Base-by-base conservation (phyloP, 192 early-diverging fungal species). In the Gonapodya sp. region DNA sequence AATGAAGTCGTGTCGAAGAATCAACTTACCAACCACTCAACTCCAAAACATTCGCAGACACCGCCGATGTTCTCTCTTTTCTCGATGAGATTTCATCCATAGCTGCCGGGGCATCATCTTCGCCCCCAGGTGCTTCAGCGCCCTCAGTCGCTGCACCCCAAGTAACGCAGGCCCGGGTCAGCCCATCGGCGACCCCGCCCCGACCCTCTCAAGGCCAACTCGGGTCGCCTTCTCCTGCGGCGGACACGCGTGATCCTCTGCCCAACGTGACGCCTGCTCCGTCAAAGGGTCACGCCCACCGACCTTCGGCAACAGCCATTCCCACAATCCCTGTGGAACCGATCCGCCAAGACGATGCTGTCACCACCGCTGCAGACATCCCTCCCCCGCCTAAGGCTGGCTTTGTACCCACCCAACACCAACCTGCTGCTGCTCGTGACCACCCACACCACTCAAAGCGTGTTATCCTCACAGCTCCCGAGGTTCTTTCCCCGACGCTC, bases 51-150 rank as follows among this genome's bases (percentile, higher is more conserved):
- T 64, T 64, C 8, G 8, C 24, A 64, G 46, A 64, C 46, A 64
- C 75, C 8, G 75, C 75, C 75, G 75, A 77, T 33, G 75, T 77
- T 18, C 31, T 77, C 2, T 77, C 75, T 2, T 77, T 77, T 31
- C 75, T 77, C 30, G 75, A 77, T 34, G 75, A 77, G 31, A 77
- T 77, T 34, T 31, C 75, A 64, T 64, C 46, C 8, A 8, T 64
- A 16, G 46, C 46, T 8, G 46, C 8, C 46, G 46, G 46, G 8
- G 46, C 46, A 16, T 24, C 46, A 8, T 16, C 46, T 64, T 64
- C 46, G 24, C 46, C 46, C 8, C 46, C 46, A 64, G n/a, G n/a
- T n/a, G 24, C 8, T 16, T 64, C 46, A 8, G 46, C 46, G 24
- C 46, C 46, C 8, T n/a, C n/a, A n/a, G n/a, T n/a, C n/a, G n/a